Evolutionary conservation across 208 protist species (phyloP).

Genomic region (Crithidia sp.): DNA sequence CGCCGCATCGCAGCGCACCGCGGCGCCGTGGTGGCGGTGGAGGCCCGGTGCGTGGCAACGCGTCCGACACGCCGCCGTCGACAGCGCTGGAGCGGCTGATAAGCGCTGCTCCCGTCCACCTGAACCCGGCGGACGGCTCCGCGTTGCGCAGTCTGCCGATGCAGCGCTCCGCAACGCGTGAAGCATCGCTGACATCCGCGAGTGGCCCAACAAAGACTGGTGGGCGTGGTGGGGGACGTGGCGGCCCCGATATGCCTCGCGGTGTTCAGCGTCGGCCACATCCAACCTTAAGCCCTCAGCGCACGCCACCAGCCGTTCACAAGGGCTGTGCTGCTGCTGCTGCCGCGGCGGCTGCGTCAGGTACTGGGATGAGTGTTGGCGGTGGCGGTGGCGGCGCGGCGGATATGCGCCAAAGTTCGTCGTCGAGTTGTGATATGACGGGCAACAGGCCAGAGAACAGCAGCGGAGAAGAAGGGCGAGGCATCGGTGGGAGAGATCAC

Average conservation of each 20-base stretch:
- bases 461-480: constrained; percentile 21
- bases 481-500: background rate
- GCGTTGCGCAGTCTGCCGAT: constrained; percentile 34
- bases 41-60: background rate
- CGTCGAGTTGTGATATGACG: constrained; percentile 24
- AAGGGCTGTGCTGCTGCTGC: background rate
- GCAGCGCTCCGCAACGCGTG: background rate
- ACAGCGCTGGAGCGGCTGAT: constrained; percentile 30
- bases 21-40: background rate
- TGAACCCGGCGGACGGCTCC: constrained; percentile 47
- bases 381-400: background rate
- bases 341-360: background rate
- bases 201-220: background rate
- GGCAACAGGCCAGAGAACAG: constrained; percentile 13
- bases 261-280: background rate
- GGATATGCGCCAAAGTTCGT: constrained; percentile 7
- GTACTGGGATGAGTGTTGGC: too few relatives aligned
- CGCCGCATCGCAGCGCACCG: too few relatives aligned
- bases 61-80: background rate
- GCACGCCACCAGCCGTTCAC: background rate
- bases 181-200: background rate
- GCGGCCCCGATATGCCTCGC: background rate
- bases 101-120: constrained; percentile 1
- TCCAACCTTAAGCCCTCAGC: background rate
- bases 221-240: background rate